Percentiles rank a stretch among this genome's conserved stretches.
Conservation (phyloP, 2,329 filamentous ascomycete genomes). For the Myriosclerotinia duriaeana region DNA sequence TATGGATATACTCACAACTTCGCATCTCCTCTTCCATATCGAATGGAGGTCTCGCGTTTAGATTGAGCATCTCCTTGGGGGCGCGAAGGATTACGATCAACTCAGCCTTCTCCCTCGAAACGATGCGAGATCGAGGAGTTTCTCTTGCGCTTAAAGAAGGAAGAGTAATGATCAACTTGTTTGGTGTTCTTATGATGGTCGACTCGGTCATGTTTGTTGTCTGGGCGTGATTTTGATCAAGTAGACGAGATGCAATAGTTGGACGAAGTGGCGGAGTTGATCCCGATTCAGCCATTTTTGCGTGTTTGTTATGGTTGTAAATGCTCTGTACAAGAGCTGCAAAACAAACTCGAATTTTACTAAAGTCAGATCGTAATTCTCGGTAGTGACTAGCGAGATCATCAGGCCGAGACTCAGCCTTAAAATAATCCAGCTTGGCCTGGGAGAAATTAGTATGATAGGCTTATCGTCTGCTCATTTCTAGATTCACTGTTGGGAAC, state of each 20-base stretch:
- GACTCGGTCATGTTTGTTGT: too few relatives aligned
- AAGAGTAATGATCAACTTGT: neutral
- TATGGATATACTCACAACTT: conserved; percentile 1
- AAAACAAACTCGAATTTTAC: neutral
- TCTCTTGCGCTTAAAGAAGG: neutral
- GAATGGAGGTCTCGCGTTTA: neutral
- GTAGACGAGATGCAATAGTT: neutral
- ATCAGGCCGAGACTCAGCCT: neutral
- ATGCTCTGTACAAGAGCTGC: neutral
- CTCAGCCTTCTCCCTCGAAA: neutral
- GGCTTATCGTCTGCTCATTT: neutral
- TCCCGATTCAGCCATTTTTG: neutral
- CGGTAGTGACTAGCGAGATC: neutral
- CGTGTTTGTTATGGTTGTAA: neutral
- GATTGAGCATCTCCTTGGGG: neutral
- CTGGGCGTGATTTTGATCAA: neutral
- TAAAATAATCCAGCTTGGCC: conserved; percentile 4
- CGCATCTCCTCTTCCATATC: conserved; percentile 11
- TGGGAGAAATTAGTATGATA: neutral
- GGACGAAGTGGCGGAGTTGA: neutral
- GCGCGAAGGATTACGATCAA: neutral
- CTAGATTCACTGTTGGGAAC: neutral
- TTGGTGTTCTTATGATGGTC: neutral
- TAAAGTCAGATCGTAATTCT: neutral
- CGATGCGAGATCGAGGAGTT: neutral